Percentiles rank a stretch among this genome's conserved stretches.
Conservation (phyloP, 352 stramenopile genomes). For the Globisporangium middletonii region DNA sequence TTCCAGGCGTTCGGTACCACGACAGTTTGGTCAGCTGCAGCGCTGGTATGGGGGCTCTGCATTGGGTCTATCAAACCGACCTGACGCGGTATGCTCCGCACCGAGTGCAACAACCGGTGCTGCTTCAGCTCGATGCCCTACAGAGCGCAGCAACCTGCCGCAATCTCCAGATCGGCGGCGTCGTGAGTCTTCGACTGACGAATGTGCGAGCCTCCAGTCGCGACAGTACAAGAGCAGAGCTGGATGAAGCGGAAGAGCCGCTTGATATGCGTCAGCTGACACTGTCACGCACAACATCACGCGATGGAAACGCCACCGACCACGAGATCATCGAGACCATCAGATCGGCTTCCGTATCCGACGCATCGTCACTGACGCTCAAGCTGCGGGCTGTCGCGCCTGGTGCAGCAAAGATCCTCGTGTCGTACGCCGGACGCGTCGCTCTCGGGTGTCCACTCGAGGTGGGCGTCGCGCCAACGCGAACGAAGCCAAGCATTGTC, state of each 20-base stretch:
- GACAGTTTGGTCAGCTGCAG: conserved; percentile 1
- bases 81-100: not conserved
- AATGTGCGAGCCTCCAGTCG: not conserved
- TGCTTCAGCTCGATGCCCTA: not conserved
- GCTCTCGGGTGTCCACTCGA: conserved; percentile 7
- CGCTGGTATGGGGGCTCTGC: conserved; percentile 4
- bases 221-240: not conserved
- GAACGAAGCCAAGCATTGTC: not conserved
- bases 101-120: not conserved
- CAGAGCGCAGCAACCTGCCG: not conserved
- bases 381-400: not conserved
- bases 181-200: not conserved
- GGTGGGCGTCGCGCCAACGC: not conserved
- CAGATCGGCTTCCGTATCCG: not conserved
- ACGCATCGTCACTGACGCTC: not conserved
- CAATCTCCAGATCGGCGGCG: not conserved
- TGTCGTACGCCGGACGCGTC: not conserved
- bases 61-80: conserved; percentile 1
- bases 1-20: conserved; percentile 2
- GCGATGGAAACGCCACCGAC: not conserved
- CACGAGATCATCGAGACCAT: not conserved
- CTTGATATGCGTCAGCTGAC: not conserved
- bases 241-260: not conserved
- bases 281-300: not conserved
- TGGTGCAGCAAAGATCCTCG: not conserved